Base-by-base conservation (phyloP, 2,329 filamentous ascomycete genomes). In the Neofusicoccum cordaticola region DNA sequence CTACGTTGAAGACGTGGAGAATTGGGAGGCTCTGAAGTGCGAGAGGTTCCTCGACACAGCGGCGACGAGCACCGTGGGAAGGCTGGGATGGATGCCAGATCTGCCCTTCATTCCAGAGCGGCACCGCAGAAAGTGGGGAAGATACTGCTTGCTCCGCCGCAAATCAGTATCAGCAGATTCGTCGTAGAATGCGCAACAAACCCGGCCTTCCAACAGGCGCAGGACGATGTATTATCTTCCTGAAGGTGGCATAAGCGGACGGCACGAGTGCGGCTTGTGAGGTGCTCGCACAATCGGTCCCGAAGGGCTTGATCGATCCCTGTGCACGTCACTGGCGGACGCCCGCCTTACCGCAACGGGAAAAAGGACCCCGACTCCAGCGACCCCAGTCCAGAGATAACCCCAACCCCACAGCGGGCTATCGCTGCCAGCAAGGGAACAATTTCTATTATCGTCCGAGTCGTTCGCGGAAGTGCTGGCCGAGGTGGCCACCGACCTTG, bases 31-130 rank as follows among this genome's bases (percentile, higher is more conserved):
- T 50, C 79, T 97, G 17, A 83, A 86, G 63, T 98, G 95, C 73
- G 80, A 88, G 68, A 84, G 83, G 0, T 98, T 98, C 75, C 82
- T 99, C 12, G 95, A 99, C 75, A 85, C 90, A 0, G 86, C 85
- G 4, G 85, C 83, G 65, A 98, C 94, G 0, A 84, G 88, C 48
- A 78, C 91, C 11, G 68, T 97, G 4, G 90, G 90, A 2, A 86
- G 95, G 66, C 85, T 91, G 8, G 78, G 97, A 52, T 98, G 92
- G 91, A 75, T 97, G 41, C 95, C 95, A 2, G 85, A 92, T 68
- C 78, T 87, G 67, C 79, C 84, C 0, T 78, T 92, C 44, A 80
- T 97, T 13, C 93, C 93, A 0, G 83, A 87, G 47, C 84, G 83
- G 66, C 88, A 87, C 68, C 86, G 84, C 70, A 86, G 94, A 65